A percentile compares a stretch with the other conserved stretches of the same genome.
phyloP scores from a whole-genome alignment of 2,329 filamentous ascomycete genomes.

The Macroventuria anomochaeta region DNA sequence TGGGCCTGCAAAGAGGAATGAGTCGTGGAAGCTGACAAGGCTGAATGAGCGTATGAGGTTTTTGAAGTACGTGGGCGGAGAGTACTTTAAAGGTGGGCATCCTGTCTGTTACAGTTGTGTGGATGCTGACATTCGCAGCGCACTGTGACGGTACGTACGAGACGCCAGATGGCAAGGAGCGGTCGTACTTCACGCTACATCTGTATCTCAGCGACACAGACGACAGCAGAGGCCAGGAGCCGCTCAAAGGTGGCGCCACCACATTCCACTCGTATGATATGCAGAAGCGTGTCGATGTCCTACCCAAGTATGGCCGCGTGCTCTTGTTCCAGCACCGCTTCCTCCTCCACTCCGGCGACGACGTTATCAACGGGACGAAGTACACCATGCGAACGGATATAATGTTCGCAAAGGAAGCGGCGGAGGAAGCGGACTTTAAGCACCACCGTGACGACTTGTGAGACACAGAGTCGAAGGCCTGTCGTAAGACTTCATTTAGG shows the following conservation, averaged over 20 bases:
- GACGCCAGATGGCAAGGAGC: slow-evolving; percentile 60
- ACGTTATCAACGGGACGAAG: slow-evolving; percentile 61
- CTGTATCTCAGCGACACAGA: slow-evolving; percentile 60
- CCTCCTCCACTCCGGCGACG: slow-evolving; percentile 62
- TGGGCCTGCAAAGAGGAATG: slow-evolving; percentile 51
- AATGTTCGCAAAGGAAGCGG: slow-evolving; percentile 55
- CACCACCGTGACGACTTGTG: neutral
- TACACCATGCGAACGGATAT: slow-evolving; percentile 64
- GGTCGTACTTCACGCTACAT: slow-evolving; percentile 62
- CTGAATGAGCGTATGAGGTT: slow-evolving; percentile 79
- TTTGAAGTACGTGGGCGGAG: slow-evolving; percentile 72
- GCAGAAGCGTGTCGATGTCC: slow-evolving; percentile 51
- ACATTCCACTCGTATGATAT: slow-evolving; percentile 54
- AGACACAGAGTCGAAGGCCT: too few relatives aligned
- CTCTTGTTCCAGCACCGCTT: slow-evolving; percentile 63
- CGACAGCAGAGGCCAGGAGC: slow-evolving; percentile 36
- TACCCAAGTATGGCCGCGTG: slow-evolving; percentile 59
- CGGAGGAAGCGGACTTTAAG: slow-evolving; percentile 3
- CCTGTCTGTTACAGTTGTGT: neutral
- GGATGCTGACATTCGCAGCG: slow-evolving; percentile 48
- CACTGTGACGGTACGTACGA: slow-evolving; percentile 73
- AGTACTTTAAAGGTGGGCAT: slow-evolving; percentile 68
- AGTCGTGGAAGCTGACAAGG: slow-evolving; percentile 54
- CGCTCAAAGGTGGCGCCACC: slow-evolving; percentile 62
- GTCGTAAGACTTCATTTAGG: too few relatives aligned